A percentile compares a stretch with the other conserved stretches of the same genome.
These are phyloP conservation scores for Quambalaria eucalypti DNA, from an alignment of 1,284 basidiomycete species.

Conservation along the genomic window DNA sequence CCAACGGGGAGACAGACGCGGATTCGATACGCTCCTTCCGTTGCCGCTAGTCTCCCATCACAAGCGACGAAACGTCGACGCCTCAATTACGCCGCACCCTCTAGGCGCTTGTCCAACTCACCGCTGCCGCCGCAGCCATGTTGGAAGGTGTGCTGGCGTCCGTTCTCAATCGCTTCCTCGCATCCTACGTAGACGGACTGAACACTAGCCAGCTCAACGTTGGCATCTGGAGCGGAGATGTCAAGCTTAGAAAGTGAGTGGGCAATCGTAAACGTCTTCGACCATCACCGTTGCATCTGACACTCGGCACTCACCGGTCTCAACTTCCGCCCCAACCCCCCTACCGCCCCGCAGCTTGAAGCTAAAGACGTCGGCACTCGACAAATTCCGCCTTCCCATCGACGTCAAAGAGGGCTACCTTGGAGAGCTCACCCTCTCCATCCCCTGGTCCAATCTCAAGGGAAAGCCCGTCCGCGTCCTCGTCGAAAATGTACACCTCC, in stretches of 20 bases:
- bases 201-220: conserved; percentile 90
- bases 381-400: conserved; percentile 90
- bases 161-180: conserved; percentile 68
- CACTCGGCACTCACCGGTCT: conserved; percentile 45
- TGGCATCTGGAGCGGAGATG: conserved; percentile 85
- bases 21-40: too few species aligned
- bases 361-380: conserved; percentile 85
- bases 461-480: conserved; percentile 85
- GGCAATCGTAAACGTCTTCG: conserved; percentile 3
- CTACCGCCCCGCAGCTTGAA: conserved; percentile 51
- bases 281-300: background rate
- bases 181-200: conserved; percentile 92
- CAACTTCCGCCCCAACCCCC: background rate
- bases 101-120: too few species aligned
- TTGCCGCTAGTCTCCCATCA: too few species aligned
- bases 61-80: too few species aligned
- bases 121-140: conserved; percentile 19
- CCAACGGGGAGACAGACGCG: too few species aligned
- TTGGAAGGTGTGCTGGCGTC: conserved; percentile 45
- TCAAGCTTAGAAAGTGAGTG: conserved; percentile 58
- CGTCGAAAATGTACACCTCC: conserved; percentile 88
- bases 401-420: conserved; percentile 89
- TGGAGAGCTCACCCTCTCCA: conserved; percentile 78
- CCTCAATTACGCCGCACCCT: too few species aligned
- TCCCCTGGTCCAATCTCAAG: conserved; percentile 92